These are phyloP conservation scores for Senna siamea DNA, from an alignment of 306 rosid genomes.

Conservation along the genomic window DNA sequence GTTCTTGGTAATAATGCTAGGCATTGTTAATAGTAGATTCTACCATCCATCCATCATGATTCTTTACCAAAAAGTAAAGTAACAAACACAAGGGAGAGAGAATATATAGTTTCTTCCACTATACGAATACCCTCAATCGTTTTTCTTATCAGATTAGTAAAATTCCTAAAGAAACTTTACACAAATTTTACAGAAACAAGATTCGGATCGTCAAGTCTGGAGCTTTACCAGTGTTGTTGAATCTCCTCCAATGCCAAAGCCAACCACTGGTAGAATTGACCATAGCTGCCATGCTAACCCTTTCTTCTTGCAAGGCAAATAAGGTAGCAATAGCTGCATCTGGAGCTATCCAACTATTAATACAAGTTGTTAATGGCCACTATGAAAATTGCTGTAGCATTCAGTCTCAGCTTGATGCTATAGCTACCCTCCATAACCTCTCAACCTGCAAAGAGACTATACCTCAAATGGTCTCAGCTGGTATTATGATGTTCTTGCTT, in stretches of 20 bases:
- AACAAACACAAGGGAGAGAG: slow-evolving; percentile 27
- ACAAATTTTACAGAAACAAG: slow-evolving; percentile 65
- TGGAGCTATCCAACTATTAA: slow-evolving; percentile 59
- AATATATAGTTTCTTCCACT: slow-evolving; percentile 39
- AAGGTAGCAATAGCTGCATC: slow-evolving; percentile 64
- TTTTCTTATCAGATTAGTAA: no score
- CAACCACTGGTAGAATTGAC: slow-evolving; percentile 52
- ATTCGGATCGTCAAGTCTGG: slow-evolving; percentile 62
- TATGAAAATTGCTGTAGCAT: slow-evolving; percentile 1
- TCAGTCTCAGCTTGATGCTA: slow-evolving; percentile 69
- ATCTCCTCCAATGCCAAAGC: slow-evolving; percentile 62
- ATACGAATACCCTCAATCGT: slow-evolving; percentile 38
- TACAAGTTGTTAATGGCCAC: slow-evolving; percentile 30
- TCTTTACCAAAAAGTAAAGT: slow-evolving; percentile 43
- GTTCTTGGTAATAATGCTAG: slow-evolving; percentile 47
- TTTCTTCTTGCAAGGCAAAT: slow-evolving; percentile 79
- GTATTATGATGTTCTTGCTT: slow-evolving; percentile 52
- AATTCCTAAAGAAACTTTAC: no score
- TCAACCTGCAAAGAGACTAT: slow-evolving; percentile 63
- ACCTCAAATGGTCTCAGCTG: slow-evolving; percentile 58
- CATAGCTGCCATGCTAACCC: slow-evolving; percentile 58
- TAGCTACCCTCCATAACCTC: slow-evolving; percentile 76
- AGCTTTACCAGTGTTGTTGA: slow-evolving; percentile 58
- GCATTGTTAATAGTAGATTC: slow-evolving; percentile 37
- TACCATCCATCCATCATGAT: slow-evolving; percentile 35